Conservation (phyloP, 2,329 filamentous ascomycete species). For the Colletotrichum shisoi region DNA sequence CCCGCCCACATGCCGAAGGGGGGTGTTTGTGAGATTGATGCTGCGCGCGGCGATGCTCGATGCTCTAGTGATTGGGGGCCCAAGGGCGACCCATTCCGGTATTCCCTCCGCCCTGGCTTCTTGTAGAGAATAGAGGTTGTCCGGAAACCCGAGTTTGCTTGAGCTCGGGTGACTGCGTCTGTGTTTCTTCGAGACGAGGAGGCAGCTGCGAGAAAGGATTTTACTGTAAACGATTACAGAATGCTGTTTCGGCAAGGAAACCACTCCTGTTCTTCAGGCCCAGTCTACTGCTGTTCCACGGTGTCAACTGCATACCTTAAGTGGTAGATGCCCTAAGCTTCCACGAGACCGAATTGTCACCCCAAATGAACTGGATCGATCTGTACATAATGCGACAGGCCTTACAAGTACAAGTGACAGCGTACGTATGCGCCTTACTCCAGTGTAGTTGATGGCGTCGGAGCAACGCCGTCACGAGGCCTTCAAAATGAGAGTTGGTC, state of each 20-base stretch:
- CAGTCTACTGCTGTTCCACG: not conserved
- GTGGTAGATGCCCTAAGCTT: no score
- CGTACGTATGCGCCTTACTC: no score
- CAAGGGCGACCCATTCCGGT: not conserved
- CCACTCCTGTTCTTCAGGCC: not conserved
- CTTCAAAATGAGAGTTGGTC: not conserved
- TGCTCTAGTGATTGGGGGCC: not conserved
- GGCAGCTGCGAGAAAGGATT: not conserved
- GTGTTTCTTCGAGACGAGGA: not conserved
- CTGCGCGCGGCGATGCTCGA: constrained; percentile 3
- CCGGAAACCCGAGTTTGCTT: not conserved
- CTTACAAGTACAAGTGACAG: not conserved
- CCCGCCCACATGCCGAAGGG: constrained; percentile 27
- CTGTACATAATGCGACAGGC: no score
- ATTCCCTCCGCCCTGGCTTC: not conserved
- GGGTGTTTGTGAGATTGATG: no score
- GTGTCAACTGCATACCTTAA: not conserved
- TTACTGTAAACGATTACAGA: not conserved
- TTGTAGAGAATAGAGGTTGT: not conserved
- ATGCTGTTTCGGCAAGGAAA: not conserved
- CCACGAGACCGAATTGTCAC: not conserved
- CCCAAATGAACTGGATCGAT: not conserved
- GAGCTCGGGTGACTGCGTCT: not conserved
- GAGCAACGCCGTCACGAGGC: not conserved
- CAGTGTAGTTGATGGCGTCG: no score